Base-by-base conservation (phyloP, 163 green algal genomes). In the Trebouxia gelatinosa region DNA sequence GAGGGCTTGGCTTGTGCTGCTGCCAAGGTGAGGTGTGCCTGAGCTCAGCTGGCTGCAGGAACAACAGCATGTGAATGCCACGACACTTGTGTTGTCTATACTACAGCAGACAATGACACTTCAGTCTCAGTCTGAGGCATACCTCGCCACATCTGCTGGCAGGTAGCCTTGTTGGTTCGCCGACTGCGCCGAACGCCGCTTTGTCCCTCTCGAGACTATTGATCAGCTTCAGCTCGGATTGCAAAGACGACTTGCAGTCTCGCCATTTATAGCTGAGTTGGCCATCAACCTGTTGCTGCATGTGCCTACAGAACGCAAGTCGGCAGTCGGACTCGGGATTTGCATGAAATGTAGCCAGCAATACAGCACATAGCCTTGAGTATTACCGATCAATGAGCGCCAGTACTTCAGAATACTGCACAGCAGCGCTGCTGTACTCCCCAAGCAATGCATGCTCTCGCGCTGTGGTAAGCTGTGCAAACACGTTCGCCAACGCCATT, bases 381-480 rank as follows among this genome's bases (percentile, higher is more conserved):
- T 23, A 59, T 76, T 40, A 85, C 87, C 81, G 89, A 71, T 88
- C 83, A 40, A 92, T 81, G 38, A 89, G 83, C 17, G 58, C 34
- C 16, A 93, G 51, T 21, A 90, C 87, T 7, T 84, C 87, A 51
- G 89, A 82, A 62, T 88, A 92, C 50, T 90, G 88, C 2, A 87
- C 77, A 4, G 86, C 38, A 5, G 87, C 84, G 19, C 75, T 82
- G 29, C 78, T 81, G 59, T 93, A 93, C 19, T 88, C 82, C 23
- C 88, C 88, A 19, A 91, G 64, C 35, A 91, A 16, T 28, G 87
- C 85, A 51, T 87, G 78, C 78, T 92, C 88, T 61, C 87, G 78
- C 28, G 87, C 88, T 28, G 89, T 37, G 7, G 81, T 82, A 35
- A 89, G 67, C 72, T 91, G 86, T 28, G 40, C 6, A 0, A 23